Conservation (phyloP, 2,329 filamentous ascomycete species). For the Sporothrix schenckii region DNA sequence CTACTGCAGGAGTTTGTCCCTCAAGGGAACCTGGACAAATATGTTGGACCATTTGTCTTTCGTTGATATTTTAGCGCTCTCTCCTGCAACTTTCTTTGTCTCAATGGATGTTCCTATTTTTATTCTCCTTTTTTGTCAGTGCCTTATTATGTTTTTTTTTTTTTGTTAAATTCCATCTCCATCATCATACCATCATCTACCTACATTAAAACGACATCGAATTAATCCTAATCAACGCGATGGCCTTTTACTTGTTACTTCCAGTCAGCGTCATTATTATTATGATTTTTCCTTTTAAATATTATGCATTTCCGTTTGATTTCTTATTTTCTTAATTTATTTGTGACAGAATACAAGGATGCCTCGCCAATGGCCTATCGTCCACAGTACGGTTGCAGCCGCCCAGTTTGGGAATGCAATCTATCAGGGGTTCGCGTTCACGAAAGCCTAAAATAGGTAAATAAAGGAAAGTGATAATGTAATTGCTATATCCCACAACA, state of each 20-base stretch:
- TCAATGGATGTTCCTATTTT: neutral
- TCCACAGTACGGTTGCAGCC: slow-evolving; percentile 25
- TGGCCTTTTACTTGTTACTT: too few species aligned
- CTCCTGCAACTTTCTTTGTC: too few species aligned
- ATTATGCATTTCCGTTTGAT: too few species aligned
- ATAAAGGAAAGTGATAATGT: neutral
- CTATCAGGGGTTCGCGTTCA: slow-evolving; percentile 7
- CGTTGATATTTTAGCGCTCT: too few species aligned
- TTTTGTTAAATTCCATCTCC: neutral
- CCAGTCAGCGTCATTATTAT: too few species aligned
- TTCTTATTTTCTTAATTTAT: neutral
- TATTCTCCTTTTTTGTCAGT: neutral
- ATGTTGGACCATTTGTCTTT: too few species aligned
- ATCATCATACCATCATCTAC: neutral
- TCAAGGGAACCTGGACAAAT: too few species aligned
- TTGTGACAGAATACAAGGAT: neutral
- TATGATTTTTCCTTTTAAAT: too few species aligned
- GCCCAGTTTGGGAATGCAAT: neutral
- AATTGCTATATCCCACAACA: neutral
- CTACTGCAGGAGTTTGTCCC: too few species aligned
- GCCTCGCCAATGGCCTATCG: slow-evolving; percentile 2
- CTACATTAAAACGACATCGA: neutral
- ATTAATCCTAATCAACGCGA: neutral
- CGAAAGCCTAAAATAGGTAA: neutral
- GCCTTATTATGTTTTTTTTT: neutral